A percentile compares a stretch with the other conserved stretches of the same genome.
Conservation (phyloP, 1,284 basidiomycete genomes). For the Fomitopsis betulina region DNA sequence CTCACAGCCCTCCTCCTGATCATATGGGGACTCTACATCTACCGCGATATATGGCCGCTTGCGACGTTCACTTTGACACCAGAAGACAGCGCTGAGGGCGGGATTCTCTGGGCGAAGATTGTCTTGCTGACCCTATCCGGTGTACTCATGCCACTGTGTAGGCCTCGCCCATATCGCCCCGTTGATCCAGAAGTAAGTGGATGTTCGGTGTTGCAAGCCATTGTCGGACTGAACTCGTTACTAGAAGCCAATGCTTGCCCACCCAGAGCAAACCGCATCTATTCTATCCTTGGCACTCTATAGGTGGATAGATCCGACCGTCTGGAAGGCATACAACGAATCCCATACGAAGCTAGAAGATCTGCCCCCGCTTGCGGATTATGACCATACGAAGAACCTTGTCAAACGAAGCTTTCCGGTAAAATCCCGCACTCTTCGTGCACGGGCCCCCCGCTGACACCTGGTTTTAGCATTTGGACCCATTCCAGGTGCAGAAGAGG, state of each 20-base stretch:
- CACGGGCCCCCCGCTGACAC: not conserved
- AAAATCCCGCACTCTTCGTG: not conserved
- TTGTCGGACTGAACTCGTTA: not conserved
- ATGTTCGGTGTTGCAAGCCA: not conserved
- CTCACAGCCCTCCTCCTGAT: conserved; percentile 12
- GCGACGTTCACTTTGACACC: conserved; percentile 44
- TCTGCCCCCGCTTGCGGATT: conserved; percentile 43
- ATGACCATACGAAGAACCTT: conserved; percentile 38
- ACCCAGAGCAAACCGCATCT: conserved; percentile 34
- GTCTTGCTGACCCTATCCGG: conserved; percentile 34
- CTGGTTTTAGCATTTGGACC: conserved; percentile 25
- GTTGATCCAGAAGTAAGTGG: conserved; percentile 33
- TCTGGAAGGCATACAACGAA: conserved; percentile 26
- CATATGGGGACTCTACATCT: conserved; percentile 34
- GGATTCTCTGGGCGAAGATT: conserved; percentile 27
- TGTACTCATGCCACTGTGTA: conserved; percentile 37
- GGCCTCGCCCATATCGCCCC: conserved; percentile 40
- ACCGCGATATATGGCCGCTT: conserved; percentile 64
- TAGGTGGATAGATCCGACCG: conserved; percentile 27
- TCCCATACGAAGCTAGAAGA: conserved; percentile 27
- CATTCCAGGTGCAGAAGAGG: conserved; percentile 17
- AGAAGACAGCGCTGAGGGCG: conserved; percentile 31
- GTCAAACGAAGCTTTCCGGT: conserved; percentile 31
- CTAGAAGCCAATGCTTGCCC: conserved; percentile 22
- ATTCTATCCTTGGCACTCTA: conserved; percentile 25